Evolutionary conservation across 169 alveolate species (phyloP), one percentile per base, ranked within the genome.

Genomic region (Cryptosporidium tyzzeri): DNA sequence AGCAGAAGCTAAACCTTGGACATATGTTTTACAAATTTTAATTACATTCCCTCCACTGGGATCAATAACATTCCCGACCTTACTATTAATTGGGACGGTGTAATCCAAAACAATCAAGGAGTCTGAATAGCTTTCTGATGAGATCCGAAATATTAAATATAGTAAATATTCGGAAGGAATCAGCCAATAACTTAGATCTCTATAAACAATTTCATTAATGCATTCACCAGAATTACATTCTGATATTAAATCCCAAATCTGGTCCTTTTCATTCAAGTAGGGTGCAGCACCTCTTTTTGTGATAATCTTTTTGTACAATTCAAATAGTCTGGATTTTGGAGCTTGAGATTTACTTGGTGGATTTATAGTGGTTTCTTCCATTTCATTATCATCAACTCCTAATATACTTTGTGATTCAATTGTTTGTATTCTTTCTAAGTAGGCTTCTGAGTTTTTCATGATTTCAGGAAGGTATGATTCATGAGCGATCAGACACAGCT

Each of bases 401-500:
- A 5, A 29, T 35, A 14, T 55, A 37, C 16, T n/a, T 29, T 45
- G 29, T 1, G 29, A 6, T 59, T 80, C 69, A 12, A 80, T 44
- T 29, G 33, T 80, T 1, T 67, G 59, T 67, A 80, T 59, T 14
- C 75, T 80, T 35, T 80, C 89, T 18, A 80, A 37, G 37, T 80
- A 80, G 10, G 12, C 35, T 29, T 80, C 68, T 6, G 89, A 59
- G 9, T 80, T 80, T 50, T 59, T 65, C 21, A 80, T 59, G 18
- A 80, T 65, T 21, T 62, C 75, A 33, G 73, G 80, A 41, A 80
- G 68, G 59, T 80, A 80, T 9, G 33, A 21, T 45, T 80, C 75
- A 23, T 62, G 80, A 21, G 89, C 89, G n/a, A 80, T 59, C 16
- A 26, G 35, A 58, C 89, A 80, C 8, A 80, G 68, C 18, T 62